Base-by-base conservation (phyloP, 2,329 filamentous ascomycete genomes). In the Aureobasidium sp. region DNA sequence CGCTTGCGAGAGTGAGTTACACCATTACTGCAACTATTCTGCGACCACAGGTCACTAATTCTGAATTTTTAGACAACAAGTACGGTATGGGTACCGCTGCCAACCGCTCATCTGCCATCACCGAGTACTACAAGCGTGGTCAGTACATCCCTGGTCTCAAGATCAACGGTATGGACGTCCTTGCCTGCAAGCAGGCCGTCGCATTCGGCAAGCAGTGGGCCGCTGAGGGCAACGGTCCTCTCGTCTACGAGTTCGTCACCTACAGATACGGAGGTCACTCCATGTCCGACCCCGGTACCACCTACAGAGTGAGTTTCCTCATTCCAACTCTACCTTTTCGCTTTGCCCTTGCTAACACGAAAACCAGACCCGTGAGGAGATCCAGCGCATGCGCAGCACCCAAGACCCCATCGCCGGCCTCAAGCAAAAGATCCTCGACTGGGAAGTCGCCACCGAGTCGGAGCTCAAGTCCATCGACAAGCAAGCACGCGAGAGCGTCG, bases 121-220 rank as follows among this genome's bases (percentile, higher is more conserved):
- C 94, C 77, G 94, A 99, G 78, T 99, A 99, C 87, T 97, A 99
- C 87, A 97, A 97, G 88, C 93, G 94, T 80, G 94, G 94, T 69
- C 94, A 99, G 82, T 99, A 97, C 84, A 99, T 99, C 70, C 93
- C 94, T 63, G 94, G 94, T 81, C 86, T 99, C 72, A 99, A 99
- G 86, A 91, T 99, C 78, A 99, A 99, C 81, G 94, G 91, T 74
- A 99, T 99, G 94, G 94, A 99, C 76, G 92, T 96, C 71, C 89
- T 99, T 66, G 93, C 94, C 67, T 93, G 97, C 77, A 96, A 96
- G 85, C 92, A 93, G 59, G 94, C 94, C 67, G 92, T 96, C 72
- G 83, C 93, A 79, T 92, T 96, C 81, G 92, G 88, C 74, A 96
- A 94, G 82, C 84, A 96, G 74, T 96, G 87, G 82, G 88, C 90